Conservation (phyloP, 306 rosid genomes). For the Lathyrus oleraceus region DNA sequence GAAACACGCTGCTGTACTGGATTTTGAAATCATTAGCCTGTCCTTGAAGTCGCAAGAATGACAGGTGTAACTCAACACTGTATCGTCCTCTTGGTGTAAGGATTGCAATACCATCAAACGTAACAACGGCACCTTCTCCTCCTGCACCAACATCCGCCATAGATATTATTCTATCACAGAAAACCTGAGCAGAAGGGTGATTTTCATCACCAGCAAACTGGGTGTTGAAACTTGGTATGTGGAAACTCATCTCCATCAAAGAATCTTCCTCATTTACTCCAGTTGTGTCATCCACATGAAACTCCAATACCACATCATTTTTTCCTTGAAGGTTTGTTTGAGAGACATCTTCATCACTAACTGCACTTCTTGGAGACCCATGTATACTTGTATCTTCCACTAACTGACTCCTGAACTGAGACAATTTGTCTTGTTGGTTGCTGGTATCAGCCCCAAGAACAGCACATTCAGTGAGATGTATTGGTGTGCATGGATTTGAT, state of each 20-base stretch:
- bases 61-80: slow-evolving; percentile 89
- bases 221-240: slow-evolving; percentile 92
- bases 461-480: no score
- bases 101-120: slow-evolving; percentile 96
- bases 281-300: slow-evolving; percentile 95
- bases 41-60: slow-evolving; percentile 91
- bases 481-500: no score
- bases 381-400: no score
- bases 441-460: no score
- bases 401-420: no score
- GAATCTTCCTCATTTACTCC: slow-evolving; percentile 99
- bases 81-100: slow-evolving; percentile 99
- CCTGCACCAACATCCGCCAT: slow-evolving; percentile 96
- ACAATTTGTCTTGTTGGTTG: no score
- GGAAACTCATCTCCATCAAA: slow-evolving; percentile 95
- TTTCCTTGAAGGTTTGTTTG: slow-evolving; percentile 96
- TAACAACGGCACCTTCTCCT: slow-evolving; percentile 91
- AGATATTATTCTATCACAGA: slow-evolving; percentile 66
- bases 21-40: slow-evolving; percentile 97
- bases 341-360: slow-evolving; percentile 90
- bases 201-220: slow-evolving; percentile 96
- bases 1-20: slow-evolving; percentile 93
- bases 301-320: slow-evolving; percentile 89
- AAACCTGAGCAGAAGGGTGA: slow-evolving; percentile 91
- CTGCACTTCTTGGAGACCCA: no score